A percentile compares a stretch with the other conserved stretches of the same genome.
Evolutionary conservation across 805 yeast species (phyloP).

Genomic region (Hanseniaspora clermontiae): DNA sequence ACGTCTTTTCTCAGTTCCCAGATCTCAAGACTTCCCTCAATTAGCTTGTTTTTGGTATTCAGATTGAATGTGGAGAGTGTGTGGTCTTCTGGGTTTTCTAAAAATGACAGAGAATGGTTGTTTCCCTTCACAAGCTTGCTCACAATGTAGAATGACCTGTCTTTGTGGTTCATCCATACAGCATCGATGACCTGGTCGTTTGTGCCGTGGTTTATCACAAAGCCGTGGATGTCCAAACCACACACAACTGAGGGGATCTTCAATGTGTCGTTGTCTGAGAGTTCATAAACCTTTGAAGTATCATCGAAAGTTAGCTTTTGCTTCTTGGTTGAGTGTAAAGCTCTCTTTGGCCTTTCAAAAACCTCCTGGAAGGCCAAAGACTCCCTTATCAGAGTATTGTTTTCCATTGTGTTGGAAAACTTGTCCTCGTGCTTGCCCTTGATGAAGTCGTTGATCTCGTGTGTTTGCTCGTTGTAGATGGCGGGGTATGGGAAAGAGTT

Average conservation of each 20-base stretch:
- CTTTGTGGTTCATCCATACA: not conserved
- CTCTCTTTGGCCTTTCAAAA: not conserved
- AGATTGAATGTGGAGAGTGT: not conserved
- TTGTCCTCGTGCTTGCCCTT: not conserved
- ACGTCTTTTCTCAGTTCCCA: conserved; percentile 5
- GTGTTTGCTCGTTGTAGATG: conserved; percentile 18
- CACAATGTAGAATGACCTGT: not conserved
- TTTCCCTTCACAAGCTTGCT: not conserved
- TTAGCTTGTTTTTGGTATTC: not conserved
- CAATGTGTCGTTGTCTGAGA: not conserved
- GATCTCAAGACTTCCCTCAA: not conserved
- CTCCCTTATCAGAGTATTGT: not conserved
- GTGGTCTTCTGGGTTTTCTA: not conserved
- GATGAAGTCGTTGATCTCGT: conserved; percentile 1
- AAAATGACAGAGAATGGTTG: not conserved
- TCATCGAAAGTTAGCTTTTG: not conserved
- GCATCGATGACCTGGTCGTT: not conserved
- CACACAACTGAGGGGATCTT: not conserved
- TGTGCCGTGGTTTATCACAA: not conserved
- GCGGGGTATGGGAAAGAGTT: conserved; percentile 25
- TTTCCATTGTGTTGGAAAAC: not conserved
- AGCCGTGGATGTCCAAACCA: not conserved
- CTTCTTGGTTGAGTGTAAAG: not conserved
- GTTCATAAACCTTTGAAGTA: not conserved
- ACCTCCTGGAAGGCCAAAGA: not conserved